Evolutionary conservation across 495 filamentous ascomycete genomes (phyloP), one percentile per base, ranked within the genome.

Genomic region (Tricharina praecox): DNA sequence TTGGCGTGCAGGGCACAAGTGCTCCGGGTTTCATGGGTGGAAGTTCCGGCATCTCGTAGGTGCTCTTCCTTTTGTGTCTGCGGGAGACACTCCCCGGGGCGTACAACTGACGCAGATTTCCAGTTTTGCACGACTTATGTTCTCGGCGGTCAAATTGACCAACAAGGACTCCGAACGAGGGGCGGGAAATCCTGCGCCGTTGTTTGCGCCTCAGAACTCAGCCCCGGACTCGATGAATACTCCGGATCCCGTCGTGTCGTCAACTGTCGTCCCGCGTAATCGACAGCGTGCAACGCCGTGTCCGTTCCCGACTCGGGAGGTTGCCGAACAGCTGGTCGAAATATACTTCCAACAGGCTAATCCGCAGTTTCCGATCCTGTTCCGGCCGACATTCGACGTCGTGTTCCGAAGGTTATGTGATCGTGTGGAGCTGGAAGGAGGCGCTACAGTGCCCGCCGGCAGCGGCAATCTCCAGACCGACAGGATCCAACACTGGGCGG

Each of bases 1-100:
- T 60, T n/a, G 53, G 57, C 25, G 56, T 60, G 3, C 55, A 60
- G 20, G 57, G 57, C 20, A 60, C 57, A 11, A 60, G 57, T 18
- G 45, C 55, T 2, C 52, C 56, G 4, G 56, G 57, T 0, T 60
- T 59, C 33, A 35, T 60, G 37, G 57, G 57, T 2, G 52, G 47
- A 33, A 60, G 48, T 25, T 59, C 56, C 2, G 57, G 57, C 32
- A 59, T 60, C n/a, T 59, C 57, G 57, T 60, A 53, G 37, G 57
- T 50, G 9, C 16, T 26, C 4, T 32, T 28, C 37, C 11, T 13
- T 15, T 8, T 3, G 41, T 11, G 24, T 50, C n/a, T 15, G 30
- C 45, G 20, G 37, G 23, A 23, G 18, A 48, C 32, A 23, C 36
- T 25, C 25, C 3, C 18, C 19, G 44, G 28, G 43, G n/a, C n/a